Conservation (phyloP, 2,329 filamentous ascomycete genomes). For the Penicillium sp. region DNA sequence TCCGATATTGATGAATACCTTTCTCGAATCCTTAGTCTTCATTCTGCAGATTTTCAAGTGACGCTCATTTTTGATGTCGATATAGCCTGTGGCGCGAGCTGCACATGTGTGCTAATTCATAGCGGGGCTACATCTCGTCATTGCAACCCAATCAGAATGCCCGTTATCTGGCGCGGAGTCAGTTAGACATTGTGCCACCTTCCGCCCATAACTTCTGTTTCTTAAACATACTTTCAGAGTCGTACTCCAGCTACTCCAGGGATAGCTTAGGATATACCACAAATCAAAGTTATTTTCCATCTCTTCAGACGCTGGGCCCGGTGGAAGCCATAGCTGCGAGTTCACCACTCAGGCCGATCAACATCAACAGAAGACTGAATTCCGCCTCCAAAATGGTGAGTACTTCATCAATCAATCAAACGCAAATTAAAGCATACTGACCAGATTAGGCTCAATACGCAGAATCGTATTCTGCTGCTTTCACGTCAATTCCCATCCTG, state of each 20-base stretch:
- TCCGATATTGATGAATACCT: too few relatives aligned
- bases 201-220: background rate
- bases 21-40: too few relatives aligned
- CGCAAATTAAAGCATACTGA: background rate
- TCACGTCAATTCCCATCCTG: slow-evolving; percentile 34
- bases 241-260: too few relatives aligned
- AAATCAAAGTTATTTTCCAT: slow-evolving; percentile 1
- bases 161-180: slow-evolving; percentile 6
- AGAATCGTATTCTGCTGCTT: slow-evolving; percentile 10
- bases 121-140: slow-evolving; percentile 17
- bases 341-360: slow-evolving; percentile 2
- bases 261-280: background rate
- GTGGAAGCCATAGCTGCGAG: slow-evolving; percentile 7
- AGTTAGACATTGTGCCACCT: slow-evolving; percentile 1
- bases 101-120: background rate
- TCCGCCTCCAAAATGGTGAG: slow-evolving; percentile 8
- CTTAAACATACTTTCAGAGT: too few relatives aligned
- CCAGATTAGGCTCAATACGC: background rate
- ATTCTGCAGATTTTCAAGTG: too few relatives aligned
- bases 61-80: too few relatives aligned
- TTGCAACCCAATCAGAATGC: slow-evolving; percentile 17
- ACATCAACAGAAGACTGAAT: background rate
- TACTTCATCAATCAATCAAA: too few relatives aligned
- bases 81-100: too few relatives aligned
- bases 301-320: background rate